Base-by-base conservation (phyloP, 1,284 basidiomycete genomes). In the Ceratobasidium sp. region DNA sequence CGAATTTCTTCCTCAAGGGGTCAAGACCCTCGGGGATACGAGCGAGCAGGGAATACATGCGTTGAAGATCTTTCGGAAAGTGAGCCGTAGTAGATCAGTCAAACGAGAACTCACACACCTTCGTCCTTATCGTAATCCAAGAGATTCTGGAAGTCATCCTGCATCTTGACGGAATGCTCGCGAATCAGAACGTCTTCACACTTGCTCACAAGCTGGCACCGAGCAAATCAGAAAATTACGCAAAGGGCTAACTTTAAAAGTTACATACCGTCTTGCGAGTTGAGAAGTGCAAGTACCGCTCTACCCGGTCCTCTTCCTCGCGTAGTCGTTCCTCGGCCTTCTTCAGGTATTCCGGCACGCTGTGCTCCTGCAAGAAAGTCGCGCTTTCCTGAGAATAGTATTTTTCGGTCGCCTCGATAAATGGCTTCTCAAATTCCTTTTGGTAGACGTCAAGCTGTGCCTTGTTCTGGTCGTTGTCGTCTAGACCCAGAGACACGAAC, bases 271-370 rank as follows among this genome's bases (percentile, higher is more conserved):
- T 86, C 81, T 92, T 93, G 77, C 92, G 87, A 8, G 95, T 96
- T 78, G 88, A 88, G 46, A 88, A 90, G 81, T 98, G 93, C 75
- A 99, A 85, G 81, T 98, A 98, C 70, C 96, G 86, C 80, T 97
- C 95, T 46, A 99, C 94, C 46, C 97, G 88, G 77, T 96, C 93
- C 79, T 96, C 94, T 79, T 99, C 97, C 81, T 99, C 96, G 73
- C 89, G 87, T 73, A 99, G 83, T 36, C 97, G 88, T 77, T 91
- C 90, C 79, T 98, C 96, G 1, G 95, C 97, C 82, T 95, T 96
- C 85, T 92, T 95, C 81, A 99, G 87, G 81, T 99, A 99, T 80
- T 99, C 97, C 28, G 95, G 92, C 42, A 98, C 93, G 58, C 88
- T 92, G 81, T 96, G 96, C 78, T 92, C 88, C 1, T 90, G 88